Base-by-base conservation (phyloP, 306 rosid species). In the Cicer arietinum region DNA sequence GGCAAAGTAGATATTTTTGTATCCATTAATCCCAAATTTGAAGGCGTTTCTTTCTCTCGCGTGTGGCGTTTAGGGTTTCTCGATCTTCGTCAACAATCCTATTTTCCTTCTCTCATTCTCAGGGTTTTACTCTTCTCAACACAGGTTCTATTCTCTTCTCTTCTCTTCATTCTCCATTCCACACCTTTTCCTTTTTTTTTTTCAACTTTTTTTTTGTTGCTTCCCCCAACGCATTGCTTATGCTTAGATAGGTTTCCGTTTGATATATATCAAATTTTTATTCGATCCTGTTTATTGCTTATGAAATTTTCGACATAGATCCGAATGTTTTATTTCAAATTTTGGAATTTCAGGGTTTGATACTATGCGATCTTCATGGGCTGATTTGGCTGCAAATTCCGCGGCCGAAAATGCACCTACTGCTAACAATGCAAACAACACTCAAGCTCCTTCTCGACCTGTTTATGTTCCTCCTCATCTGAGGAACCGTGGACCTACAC, bases 341-440 rank as follows among this genome's bases (percentile, higher is more conserved):
- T 10, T 39, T 59, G 7, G 4, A 68, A 57, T 77, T 69, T 67
- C 44, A 69, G 63, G 62, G 10, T 25, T 7, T 75, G 72, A 75
- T 66, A 90, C 83, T 75, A 88, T 87, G 91, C 91, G 92, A 85
- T 39, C 89, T 85, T 92, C 97, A 73, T 92, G 97, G 97, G 97
- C 97, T 83, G 97, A 92, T 90, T 77, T 88, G 85, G 96, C 96
- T 79, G 96, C 96, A 18, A 92, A 86, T 78, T 85, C 97, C 41
- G 89, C 89, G 54, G 84, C 96, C 73, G 97, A 92, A 60, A 88
- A 84, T 79, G 87, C 67, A 53, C 76, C 85, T 30, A 63, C 86
- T 44, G 80, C 84, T 30, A 80, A 82, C 69, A 81, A 69, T 78
- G 83, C 70, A 51, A 82, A 78, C 1, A 70, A 84, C 41, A 44